phyloP scores from a whole-genome alignment of 768 basidiomycete species.

The Mrakia blollopis region DNA sequence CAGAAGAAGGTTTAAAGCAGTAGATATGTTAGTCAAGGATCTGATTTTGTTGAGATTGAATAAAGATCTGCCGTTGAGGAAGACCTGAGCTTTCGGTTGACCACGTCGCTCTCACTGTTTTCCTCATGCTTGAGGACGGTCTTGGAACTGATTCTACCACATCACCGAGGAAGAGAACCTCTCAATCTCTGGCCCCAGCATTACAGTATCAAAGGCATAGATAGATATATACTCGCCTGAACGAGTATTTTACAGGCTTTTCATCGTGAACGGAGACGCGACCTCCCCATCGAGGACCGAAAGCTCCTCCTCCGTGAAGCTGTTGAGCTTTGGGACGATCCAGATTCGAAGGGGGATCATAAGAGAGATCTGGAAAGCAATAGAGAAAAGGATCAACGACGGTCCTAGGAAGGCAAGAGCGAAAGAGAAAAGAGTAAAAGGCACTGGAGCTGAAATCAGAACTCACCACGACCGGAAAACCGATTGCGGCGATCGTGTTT shows the following conservation, averaged over 20 bases:
- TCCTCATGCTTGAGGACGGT: no score
- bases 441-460: background rate
- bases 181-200: no score
- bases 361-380: slow-evolving; percentile 55
- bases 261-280: slow-evolving; percentile 46
- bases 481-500: slow-evolving; percentile 85
- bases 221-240: no score
- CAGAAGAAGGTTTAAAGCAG: background rate
- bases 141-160: no score
- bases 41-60: no score
- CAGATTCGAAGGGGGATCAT: slow-evolving; percentile 69
- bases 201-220: no score
- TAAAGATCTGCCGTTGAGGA: no score
- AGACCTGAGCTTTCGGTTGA: no score
- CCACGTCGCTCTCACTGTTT: no score
- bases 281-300: slow-evolving; percentile 81
- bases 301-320: slow-evolving; percentile 71
- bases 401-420: background rate
- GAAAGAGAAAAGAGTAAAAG: background rate
- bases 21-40: no score
- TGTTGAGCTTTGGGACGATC: slow-evolving; percentile 61
- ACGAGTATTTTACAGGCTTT: slow-evolving; percentile 12
- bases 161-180: no score
- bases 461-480: slow-evolving; percentile 69
- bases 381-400: background rate